A percentile compares a stretch with the other conserved stretches of the same genome.
Evolutionary conservation across 2,329 filamentous ascomycete genomes (phyloP).

Genomic region (Drechslera avenae): DNA sequence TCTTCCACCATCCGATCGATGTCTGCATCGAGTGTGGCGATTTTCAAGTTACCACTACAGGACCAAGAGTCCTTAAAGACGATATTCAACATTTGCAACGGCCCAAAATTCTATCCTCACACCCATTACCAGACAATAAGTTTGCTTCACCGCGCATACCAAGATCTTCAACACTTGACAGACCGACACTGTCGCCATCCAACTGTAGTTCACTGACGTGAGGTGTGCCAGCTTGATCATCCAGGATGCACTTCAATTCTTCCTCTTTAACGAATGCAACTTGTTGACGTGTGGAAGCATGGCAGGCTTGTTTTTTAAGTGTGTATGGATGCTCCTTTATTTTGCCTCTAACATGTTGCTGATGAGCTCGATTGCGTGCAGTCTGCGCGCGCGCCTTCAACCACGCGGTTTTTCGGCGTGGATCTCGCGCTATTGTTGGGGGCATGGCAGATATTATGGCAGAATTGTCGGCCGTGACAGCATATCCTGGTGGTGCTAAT

Average conservation of each 20-base stretch:
- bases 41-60: too few species aligned
- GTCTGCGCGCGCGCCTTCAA: constrained; percentile 25
- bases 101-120: too few species aligned
- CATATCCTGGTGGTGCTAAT: too few species aligned
- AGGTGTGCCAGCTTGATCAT: constrained; percentile 28
- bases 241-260: constrained; percentile 21
- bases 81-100: too few species aligned
- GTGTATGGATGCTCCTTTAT: too few species aligned
- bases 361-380: constrained; percentile 13
- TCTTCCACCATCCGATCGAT: too few species aligned
- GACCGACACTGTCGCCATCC: constrained; percentile 19
- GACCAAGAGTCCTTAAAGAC: too few species aligned
- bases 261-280: constrained; percentile 30
- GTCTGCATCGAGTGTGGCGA: too few species aligned
- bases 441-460: neutral
- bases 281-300: constrained; percentile 26
- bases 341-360: neutral
- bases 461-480: too few species aligned
- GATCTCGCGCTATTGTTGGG: constrained; percentile 6
- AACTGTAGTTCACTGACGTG: constrained; percentile 30
- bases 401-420: constrained; percentile 11
- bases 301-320: neutral
- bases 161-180: constrained; percentile 14
- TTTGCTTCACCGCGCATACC: constrained; percentile 2
- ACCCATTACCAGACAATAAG: neutral